phyloP scores from a whole-genome alignment of 768 basidiomycete species.

The Lactifluus hygrophoroides region DNA sequence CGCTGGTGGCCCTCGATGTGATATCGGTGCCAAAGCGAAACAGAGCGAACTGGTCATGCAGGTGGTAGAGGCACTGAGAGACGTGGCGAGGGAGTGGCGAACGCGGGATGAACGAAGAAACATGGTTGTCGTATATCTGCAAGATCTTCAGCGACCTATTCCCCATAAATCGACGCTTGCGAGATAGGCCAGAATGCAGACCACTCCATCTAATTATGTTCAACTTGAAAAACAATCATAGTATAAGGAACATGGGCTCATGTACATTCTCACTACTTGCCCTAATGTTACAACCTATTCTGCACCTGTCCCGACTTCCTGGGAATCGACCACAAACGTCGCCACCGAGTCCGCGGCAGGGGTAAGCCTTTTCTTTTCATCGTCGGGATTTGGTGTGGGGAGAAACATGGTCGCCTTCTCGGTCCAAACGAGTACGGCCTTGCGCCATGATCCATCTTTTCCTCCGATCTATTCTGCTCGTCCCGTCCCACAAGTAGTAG shows the following conservation, averaged over 20 bases:
- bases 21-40: background rate
- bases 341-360: slow-evolving; percentile 6
- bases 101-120: slow-evolving; percentile 15
- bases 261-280: background rate
- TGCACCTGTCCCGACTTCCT: too few relatives aligned
- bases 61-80: slow-evolving; percentile 20
- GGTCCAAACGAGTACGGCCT: background rate
- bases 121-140: slow-evolving; percentile 8
- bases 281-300: background rate
- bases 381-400: slow-evolving; percentile 14
- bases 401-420: background rate
- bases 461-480: background rate
- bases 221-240: background rate
- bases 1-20: slow-evolving; percentile 9
- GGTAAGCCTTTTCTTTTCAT: slow-evolving; percentile 22
- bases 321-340: background rate
- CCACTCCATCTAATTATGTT: background rate
- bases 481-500: slow-evolving; percentile 11
- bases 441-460: background rate
- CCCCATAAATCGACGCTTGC: slow-evolving; percentile 11
- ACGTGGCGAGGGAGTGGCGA: slow-evolving; percentile 21
- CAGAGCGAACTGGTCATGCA: slow-evolving; percentile 16
- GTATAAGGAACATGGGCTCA: background rate
- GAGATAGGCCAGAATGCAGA: background rate
- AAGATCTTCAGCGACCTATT: slow-evolving; percentile 12